A percentile compares a stretch with the other conserved stretches of the same genome.
phyloP scores from a whole-genome alignment of 164 flowering plant genomes.

The Brasenia schreberi region DNA sequence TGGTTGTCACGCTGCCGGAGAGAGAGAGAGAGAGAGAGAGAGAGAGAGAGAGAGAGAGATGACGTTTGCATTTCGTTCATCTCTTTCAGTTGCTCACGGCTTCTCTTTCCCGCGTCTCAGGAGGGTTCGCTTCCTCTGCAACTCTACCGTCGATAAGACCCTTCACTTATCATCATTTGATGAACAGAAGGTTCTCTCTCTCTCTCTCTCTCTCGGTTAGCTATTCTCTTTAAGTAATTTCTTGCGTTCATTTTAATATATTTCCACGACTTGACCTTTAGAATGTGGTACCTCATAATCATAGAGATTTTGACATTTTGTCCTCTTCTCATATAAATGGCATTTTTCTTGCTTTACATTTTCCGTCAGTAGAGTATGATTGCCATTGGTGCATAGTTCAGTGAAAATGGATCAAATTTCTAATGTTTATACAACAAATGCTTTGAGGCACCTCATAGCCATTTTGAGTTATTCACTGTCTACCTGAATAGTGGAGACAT shows the following conservation, averaged over 20 bases:
- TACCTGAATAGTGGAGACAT: no score
- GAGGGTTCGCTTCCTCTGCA: not conserved
- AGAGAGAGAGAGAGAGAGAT: not conserved
- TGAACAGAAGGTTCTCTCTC: not conserved
- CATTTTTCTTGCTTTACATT: no score
- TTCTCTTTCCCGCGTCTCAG: not conserved
- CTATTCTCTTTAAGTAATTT: not conserved
- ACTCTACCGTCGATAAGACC: not conserved
- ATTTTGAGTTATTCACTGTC: no score
- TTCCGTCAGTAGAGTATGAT: no score
- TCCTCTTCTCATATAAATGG: not conserved
- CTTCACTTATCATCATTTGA: not conserved
- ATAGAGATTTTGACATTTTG: not conserved
- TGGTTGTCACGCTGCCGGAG: no score
- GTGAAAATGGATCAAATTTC: no score
- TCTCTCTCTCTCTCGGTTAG: not conserved
- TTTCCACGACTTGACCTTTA: no score
- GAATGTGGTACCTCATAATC: not conserved
- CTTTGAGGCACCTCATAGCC: no score
- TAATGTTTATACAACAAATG: no score
- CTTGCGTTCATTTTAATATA: no score
- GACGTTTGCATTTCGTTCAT: not conserved
- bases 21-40: not conserved
- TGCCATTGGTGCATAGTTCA: no score
- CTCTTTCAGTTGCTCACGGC: not conserved